Evolutionary conservation across 75 land plant species (phyloP).

Genomic region (Cupressus sempervirens): DNA sequence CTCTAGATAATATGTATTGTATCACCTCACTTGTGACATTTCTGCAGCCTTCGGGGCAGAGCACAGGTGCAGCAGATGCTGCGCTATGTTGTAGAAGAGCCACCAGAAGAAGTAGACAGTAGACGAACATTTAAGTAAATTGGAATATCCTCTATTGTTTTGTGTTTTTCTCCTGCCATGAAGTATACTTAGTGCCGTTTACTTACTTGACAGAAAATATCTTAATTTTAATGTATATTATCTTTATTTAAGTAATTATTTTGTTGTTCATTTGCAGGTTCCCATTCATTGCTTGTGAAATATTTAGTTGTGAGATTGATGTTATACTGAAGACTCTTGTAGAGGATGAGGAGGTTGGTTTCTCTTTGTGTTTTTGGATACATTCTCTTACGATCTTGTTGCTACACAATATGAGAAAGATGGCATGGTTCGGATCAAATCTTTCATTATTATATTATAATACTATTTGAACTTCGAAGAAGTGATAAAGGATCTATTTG

Average conservation of each 20-base stretch:
- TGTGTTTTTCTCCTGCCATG: background rate
- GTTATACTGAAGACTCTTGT: too few species aligned
- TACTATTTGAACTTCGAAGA: background rate
- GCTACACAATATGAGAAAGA: background rate
- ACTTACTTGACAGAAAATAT: background rate
- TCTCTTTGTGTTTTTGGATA: background rate
- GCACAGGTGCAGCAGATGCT: conserved; percentile 77
- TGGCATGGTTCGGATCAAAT: background rate
- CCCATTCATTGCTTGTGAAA: too few species aligned
- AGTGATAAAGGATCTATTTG: conserved; percentile 32
- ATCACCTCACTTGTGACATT: background rate
- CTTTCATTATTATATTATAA: background rate
- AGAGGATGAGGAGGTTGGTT: conserved; percentile 88
- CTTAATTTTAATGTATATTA: background rate
- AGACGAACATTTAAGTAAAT: conserved; percentile 74
- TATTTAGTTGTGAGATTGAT: too few species aligned
- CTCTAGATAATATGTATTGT: background rate
- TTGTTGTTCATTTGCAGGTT: too few species aligned
- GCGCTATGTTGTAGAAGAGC: conserved; percentile 76
- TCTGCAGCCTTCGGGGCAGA: conserved; percentile 71
- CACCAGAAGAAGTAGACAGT: conserved; percentile 81
- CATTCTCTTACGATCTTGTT: background rate
- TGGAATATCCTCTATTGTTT: background rate
- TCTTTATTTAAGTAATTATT: too few species aligned
- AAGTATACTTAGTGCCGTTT: background rate